These are phyloP conservation scores for Clitopilus hobsonii DNA, from an alignment of 768 basidiomycete genomes.

Conservation along the genomic window DNA sequence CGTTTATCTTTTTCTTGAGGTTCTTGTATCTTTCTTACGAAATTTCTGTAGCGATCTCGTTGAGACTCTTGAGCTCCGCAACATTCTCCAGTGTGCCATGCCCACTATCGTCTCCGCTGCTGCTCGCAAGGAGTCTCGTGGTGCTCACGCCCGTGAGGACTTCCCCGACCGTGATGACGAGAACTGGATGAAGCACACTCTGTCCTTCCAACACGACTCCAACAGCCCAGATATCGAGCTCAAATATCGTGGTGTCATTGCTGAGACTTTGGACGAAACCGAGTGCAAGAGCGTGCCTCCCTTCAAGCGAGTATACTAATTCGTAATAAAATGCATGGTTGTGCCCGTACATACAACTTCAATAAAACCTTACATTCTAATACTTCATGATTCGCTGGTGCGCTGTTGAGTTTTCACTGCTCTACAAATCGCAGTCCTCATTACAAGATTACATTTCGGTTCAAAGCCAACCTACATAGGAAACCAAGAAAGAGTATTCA, in stretches of 20 bases:
- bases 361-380: background rate
- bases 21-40: conserved; percentile 2
- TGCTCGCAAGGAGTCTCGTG: conserved; percentile 95
- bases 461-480: no score
- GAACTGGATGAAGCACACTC: conserved; percentile 92
- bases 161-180: conserved; percentile 97
- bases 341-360: background rate
- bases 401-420: no score
- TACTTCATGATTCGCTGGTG: background rate
- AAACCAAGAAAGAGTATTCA: background rate
- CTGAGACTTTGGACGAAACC: conserved; percentile 84
- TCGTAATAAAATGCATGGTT: background rate
- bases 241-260: conserved; percentile 85
- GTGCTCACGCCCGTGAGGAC: conserved; percentile 98
- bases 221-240: conserved; percentile 80
- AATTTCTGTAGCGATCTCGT: conserved; percentile 73
- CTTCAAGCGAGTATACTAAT: conserved; percentile 92
- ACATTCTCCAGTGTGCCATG: conserved; percentile 90
- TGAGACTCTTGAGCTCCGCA: conserved; percentile 96
- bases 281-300: conserved; percentile 98
- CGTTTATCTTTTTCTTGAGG: conserved; percentile 20
- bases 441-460: no score
- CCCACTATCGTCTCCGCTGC: conserved; percentile 93
- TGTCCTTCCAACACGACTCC: conserved; percentile 85
- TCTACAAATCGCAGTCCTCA: no score